Evolutionary conservation across 352 stramenopile genomes (phyloP), one percentile per base, ranked within the genome.

Genomic region (Aphanomyces stellatus): DNA sequence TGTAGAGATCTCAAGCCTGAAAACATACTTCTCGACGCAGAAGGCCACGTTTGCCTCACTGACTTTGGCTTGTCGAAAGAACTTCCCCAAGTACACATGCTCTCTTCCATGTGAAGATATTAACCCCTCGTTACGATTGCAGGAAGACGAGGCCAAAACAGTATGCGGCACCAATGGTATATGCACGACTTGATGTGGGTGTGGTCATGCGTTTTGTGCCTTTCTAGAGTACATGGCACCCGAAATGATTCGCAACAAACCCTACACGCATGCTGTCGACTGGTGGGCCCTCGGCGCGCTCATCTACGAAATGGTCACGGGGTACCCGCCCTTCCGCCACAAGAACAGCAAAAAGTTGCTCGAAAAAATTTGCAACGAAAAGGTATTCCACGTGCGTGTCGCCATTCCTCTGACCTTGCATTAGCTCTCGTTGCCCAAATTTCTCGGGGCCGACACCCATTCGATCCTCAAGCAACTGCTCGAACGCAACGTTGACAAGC

Each of bases 391-490:
- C 30, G 22, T 53, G 15, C 1, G 25, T 55, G 25, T 30, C 34
- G 5, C 27, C 3, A n/a, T 25, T 22, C 2, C 53, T 13, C 6
- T 37, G 15, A n/a, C 31, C 30, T n/a, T 40, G 41, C 10, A 25
- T 65, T 48, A 88, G 76, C 71, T 90, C 22, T 77, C 56, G 33
- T 73, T 95, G 2, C 88, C 87, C 8, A 90, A 88, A 60, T 96
- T 82, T 77, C 81, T 95, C 65, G 73, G 83, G 0, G 66, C 84
- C 7, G 82, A 93, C 17, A 95, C 91, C 11, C 95, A 96, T 71
- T 98, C 96, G 30, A 87, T 99, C 49, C 62, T 99, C 19, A 98
- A 98, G 76, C 95, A 97, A 41, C 73, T 99, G 17, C 78, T 99
- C 19, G 96, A 99, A 77, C 83, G 95, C 62, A 97, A 99, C 74